Percentiles rank a stretch among this genome's conserved stretches.
These are phyloP conservation scores for Pseudoscleropodium purum DNA, from an alignment of 225 moss, liverwort and hornwort genomes.

Conservation along the genomic window DNA sequence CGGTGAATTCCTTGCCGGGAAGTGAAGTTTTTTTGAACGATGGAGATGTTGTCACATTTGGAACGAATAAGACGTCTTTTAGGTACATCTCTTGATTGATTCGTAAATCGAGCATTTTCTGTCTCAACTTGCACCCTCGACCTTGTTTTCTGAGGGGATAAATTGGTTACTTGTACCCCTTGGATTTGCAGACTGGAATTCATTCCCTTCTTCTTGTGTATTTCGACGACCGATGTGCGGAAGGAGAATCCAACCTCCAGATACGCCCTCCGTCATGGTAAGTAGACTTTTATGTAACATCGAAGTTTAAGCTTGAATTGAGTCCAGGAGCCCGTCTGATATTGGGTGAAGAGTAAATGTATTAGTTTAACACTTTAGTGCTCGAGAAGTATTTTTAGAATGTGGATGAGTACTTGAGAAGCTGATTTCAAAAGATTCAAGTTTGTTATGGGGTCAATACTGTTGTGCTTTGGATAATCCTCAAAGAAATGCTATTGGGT, in stretches of 20 bases:
- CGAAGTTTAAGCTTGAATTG: background rate
- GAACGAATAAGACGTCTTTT: constrained; percentile 56
- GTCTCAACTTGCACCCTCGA: background rate
- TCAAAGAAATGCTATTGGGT: background rate
- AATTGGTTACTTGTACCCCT: background rate
- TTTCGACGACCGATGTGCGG: constrained; percentile 16
- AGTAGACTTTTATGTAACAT: background rate
- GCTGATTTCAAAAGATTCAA: background rate
- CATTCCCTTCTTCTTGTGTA: constrained; percentile 42
- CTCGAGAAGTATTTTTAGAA: background rate
- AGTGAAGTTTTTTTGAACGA: constrained; percentile 34
- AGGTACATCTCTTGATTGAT: constrained; percentile 25
- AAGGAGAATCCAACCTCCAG: constrained; percentile 30
- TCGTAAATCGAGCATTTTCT: background rate
- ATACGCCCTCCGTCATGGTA: constrained; percentile 40
- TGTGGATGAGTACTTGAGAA: background rate
- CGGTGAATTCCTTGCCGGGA: constrained; percentile 36
- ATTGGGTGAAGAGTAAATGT: background rate
- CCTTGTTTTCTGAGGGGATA: background rate
- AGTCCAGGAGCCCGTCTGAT: background rate
- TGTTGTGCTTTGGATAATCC: background rate
- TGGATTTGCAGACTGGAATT: constrained; percentile 43
- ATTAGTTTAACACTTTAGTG: background rate
- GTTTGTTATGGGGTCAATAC: background rate
- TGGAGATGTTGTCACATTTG: constrained; percentile 59